These are phyloP conservation scores for Penicillium hordei DNA, from an alignment of 2,329 filamentous ascomycete species.

Conservation along the genomic window DNA sequence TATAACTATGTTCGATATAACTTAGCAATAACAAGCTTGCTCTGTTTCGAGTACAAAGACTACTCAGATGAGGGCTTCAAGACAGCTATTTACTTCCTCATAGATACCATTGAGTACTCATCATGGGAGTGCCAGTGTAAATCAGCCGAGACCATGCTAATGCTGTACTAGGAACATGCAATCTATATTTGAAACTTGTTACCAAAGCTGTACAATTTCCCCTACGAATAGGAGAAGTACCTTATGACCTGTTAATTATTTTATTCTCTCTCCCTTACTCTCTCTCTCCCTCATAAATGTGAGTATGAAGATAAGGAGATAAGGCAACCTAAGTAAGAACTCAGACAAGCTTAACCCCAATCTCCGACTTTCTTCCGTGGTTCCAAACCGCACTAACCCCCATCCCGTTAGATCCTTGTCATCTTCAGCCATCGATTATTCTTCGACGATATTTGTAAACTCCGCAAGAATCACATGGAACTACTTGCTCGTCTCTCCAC, in stretches of 20 bases:
- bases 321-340: no score
- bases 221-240: not conserved
- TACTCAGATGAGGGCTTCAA: not conserved
- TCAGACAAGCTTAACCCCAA: slow-evolving; percentile 4
- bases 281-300: no score
- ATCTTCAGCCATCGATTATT: not conserved
- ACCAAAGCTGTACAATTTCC: not conserved
- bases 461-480: not conserved
- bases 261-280: no score
- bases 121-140: not conserved
- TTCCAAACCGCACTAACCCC: not conserved
- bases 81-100: not conserved
- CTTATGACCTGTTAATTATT: not conserved
- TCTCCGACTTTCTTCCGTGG: not conserved
- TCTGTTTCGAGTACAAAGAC: not conserved
- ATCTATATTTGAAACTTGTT: not conserved
- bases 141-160: not conserved
- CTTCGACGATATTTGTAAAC: not conserved
- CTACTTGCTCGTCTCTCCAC: not conserved
- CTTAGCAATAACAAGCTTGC: not conserved
- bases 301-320: no score
- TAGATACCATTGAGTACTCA: not conserved
- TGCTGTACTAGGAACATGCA: not conserved
- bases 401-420: not conserved
- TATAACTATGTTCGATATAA: not conserved